Evolutionary conservation across 139 green algal genomes (phyloP).

Genomic region (Picocystis salinarum): DNA sequence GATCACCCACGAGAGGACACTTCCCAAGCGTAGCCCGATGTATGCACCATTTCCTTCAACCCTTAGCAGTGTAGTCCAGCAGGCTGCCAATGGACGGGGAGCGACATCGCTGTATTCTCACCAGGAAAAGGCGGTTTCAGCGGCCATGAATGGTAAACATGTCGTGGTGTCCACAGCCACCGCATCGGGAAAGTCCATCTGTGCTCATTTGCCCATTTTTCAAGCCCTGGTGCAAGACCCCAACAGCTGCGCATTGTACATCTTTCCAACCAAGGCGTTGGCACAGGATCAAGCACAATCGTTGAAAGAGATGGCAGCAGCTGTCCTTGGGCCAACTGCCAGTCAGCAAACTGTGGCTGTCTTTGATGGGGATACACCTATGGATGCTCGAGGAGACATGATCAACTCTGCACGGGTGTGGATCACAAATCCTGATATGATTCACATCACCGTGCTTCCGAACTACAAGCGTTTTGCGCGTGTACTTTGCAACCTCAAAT

Average conservation of each 20-base stretch:
- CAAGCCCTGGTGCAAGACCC: too few relatives aligned
- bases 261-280: constrained; percentile 89
- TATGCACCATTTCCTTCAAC: too few relatives aligned
- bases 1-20: too few relatives aligned
- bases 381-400: constrained; percentile 21
- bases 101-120: constrained; percentile 14
- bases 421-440: constrained; percentile 95
- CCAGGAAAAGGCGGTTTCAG: constrained; percentile 32
- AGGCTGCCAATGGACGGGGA: too few relatives aligned
- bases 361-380: constrained; percentile 73
- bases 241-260: constrained; percentile 47
- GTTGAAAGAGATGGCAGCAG: constrained; percentile 11
- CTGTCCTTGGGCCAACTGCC: neutral
- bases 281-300: constrained; percentile 58
- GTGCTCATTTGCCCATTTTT: constrained; percentile 4
- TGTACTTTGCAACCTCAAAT: constrained; percentile 48
- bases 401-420: constrained; percentile 36
- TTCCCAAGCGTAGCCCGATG: too few relatives aligned
- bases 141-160: constrained; percentile 23
- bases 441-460: constrained; percentile 71
- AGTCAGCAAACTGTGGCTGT: too few relatives aligned
- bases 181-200: constrained; percentile 56
- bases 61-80: too few relatives aligned
- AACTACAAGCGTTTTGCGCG: constrained; percentile 38
- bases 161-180: constrained; percentile 73